phyloP scores from a whole-genome alignment of 129 eudicot genomes.

The Flaveria bidentis region DNA sequence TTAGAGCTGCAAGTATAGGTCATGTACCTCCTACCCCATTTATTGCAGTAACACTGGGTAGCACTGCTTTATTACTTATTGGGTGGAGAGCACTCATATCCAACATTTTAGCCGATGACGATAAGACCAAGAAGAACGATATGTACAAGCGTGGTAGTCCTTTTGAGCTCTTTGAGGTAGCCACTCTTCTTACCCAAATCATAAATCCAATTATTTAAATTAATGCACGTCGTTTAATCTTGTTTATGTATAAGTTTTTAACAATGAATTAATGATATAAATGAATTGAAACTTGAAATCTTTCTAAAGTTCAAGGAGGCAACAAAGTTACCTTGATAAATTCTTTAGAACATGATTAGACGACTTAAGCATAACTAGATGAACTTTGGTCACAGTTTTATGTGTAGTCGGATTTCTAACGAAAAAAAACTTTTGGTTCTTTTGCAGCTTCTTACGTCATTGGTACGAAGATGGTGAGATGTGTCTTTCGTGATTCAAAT shows the following conservation, averaged over 20 bases:
- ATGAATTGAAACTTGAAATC: too few relatives aligned
- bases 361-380: too few relatives aligned
- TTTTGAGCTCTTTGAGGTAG: conserved; percentile 86
- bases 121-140: conserved; percentile 64
- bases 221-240: too few relatives aligned
- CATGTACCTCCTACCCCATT: conserved; percentile 75
- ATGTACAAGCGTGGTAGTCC: conserved; percentile 86
- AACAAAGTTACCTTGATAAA: too few relatives aligned
- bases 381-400: too few relatives aligned
- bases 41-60: conserved; percentile 75
- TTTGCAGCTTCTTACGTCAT: conserved; percentile 81
- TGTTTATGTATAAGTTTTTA: too few relatives aligned
- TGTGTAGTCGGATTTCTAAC: neutral
- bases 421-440: neutral
- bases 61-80: conserved; percentile 81
- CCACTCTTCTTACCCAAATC: neutral
- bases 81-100: conserved; percentile 85
- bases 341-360: too few relatives aligned
- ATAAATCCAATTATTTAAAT: too few relatives aligned
- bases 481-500: conserved; percentile 7
- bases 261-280: too few relatives aligned
- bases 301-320: too few relatives aligned
- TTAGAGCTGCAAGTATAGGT: conserved; percentile 61
- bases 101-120: conserved; percentile 44
- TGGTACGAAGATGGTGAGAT: conserved; percentile 89